Percentiles rank a stretch among this genome's conserved stretches.
Evolutionary conservation across 2,329 filamentous ascomycete genomes (phyloP).

Genomic region (Leptographium wingfieldii): DNA sequence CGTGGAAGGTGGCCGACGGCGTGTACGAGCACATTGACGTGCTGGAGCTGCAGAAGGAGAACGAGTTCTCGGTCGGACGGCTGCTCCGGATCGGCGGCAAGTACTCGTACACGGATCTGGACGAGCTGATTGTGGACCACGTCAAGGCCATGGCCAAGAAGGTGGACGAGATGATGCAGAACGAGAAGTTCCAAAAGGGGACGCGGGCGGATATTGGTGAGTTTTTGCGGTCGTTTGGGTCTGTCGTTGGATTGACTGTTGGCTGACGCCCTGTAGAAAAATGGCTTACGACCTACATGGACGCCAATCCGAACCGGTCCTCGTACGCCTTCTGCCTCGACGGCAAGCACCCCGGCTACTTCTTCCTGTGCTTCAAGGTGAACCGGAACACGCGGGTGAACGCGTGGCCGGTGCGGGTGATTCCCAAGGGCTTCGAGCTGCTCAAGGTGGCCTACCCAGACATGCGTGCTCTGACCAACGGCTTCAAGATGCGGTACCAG

Average conservation of each 20-base stretch:
- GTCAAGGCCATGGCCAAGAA: constrained; percentile 97
- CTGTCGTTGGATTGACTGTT: not conserved
- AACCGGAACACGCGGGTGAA: constrained; percentile 61
- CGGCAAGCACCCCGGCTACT: constrained; percentile 83
- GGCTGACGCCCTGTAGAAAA: constrained; percentile 45
- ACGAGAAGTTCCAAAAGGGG: constrained; percentile 85
- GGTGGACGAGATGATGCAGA: constrained; percentile 87
- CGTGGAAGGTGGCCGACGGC: constrained; percentile 93
- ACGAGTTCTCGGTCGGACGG: constrained; percentile 85
- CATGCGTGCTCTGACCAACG: constrained; percentile 90
- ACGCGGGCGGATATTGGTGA: constrained; percentile 74
- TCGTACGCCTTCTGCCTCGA: constrained; percentile 96
- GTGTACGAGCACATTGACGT: constrained; percentile 99
- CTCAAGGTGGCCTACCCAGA: constrained; percentile 83
- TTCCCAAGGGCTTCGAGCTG: constrained; percentile 88
- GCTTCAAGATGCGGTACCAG: constrained; percentile 76
- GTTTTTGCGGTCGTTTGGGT: constrained; percentile 21
- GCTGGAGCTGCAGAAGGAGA: constrained; percentile 91
- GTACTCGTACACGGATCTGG: constrained; percentile 87
- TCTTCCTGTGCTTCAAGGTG: constrained; percentile 92
- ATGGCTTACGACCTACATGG: constrained; percentile 93
- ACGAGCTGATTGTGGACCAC: constrained; percentile 93
- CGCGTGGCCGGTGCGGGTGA: constrained; percentile 76
- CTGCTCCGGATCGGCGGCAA: constrained; percentile 76
- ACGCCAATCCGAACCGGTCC: constrained; percentile 86